These are phyloP conservation scores for Ogataea minuta DNA, from an alignment of 805 yeast species.

Conservation along the genomic window DNA sequence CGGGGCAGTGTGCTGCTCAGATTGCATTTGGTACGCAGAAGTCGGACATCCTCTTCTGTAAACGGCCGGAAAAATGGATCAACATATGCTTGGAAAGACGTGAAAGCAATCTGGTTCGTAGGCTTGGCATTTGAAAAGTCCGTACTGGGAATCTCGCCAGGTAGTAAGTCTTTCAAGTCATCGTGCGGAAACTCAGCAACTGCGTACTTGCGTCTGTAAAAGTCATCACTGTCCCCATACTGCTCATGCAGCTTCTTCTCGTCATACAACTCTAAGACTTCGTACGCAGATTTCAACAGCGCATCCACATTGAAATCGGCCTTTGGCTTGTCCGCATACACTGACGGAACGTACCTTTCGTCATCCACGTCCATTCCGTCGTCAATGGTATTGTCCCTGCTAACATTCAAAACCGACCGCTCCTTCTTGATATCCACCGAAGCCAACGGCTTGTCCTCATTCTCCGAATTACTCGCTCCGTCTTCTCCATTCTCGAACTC, in stretches of 20 bases:
- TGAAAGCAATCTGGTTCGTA: slow-evolving; percentile 85
- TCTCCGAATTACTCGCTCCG: slow-evolving; percentile 4
- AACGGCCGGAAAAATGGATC: slow-evolving; percentile 82
- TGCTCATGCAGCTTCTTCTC: slow-evolving; percentile 59
- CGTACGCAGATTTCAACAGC: slow-evolving; percentile 21
- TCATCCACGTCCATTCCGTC: slow-evolving; percentile 1
- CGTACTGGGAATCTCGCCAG: slow-evolving; percentile 84
- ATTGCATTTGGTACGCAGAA: slow-evolving; percentile 61
- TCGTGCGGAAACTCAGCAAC: slow-evolving; percentile 87
- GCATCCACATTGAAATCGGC: slow-evolving; percentile 22
- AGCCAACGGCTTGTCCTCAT: slow-evolving; percentile 2
- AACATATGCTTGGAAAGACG: slow-evolving; percentile 79
- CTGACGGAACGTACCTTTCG: slow-evolving; percentile 40
- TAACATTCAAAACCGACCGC: background rate
- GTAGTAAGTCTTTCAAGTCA: slow-evolving; percentile 71
- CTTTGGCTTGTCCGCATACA: slow-evolving; percentile 28
- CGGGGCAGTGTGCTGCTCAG: slow-evolving; percentile 47
- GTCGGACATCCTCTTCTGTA: slow-evolving; percentile 76
- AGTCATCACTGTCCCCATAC: slow-evolving; percentile 57
- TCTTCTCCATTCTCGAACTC: slow-evolving; percentile 12
- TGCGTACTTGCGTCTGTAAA: slow-evolving; percentile 70
- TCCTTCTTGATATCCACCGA: slow-evolving; percentile 3
- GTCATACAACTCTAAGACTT: slow-evolving; percentile 24
- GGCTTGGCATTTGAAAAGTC: slow-evolving; percentile 86
- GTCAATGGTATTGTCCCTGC: background rate